Conservation (phyloP, 148 eudicot species). For the Silene latifolia region DNA sequence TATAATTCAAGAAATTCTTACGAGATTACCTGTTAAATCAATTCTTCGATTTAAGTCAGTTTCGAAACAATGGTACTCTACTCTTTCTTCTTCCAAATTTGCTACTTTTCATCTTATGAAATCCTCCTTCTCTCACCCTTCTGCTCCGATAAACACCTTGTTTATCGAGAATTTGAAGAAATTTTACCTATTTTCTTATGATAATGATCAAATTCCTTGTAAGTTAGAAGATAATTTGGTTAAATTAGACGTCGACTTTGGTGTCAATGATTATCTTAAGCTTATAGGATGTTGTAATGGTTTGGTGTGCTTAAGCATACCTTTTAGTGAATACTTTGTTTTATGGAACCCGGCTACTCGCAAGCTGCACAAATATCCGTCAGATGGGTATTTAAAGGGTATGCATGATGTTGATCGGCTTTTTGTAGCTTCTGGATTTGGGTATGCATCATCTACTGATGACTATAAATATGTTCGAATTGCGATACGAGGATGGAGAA, state of each 20-base stretch:
- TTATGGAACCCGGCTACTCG: slow-evolving; percentile 8
- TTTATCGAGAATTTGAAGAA: neutral
- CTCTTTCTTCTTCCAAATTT: too few relatives aligned
- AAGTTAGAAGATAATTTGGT: neutral
- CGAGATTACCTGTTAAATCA: slow-evolving; percentile 7
- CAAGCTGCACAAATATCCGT: neutral
- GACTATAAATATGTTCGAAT: too few relatives aligned
- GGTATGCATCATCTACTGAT: too few relatives aligned
- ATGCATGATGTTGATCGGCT: too few relatives aligned
- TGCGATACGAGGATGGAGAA: too few relatives aligned
- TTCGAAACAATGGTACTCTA: slow-evolving; percentile 27
- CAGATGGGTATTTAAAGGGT: neutral
- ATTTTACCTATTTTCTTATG: neutral
- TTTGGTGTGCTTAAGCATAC: neutral
- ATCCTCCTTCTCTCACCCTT: neutral
- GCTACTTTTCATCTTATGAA: slow-evolving; percentile 8
- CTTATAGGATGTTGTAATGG: neutral
- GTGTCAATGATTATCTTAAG: neutral
- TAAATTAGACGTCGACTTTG: neutral
- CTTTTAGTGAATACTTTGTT: neutral
- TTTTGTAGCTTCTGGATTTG: neutral
- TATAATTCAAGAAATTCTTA: slow-evolving; percentile 7
- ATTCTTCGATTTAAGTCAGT: slow-evolving; percentile 8
- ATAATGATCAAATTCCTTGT: neutral
- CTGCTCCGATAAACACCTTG: too few relatives aligned